Base-by-base conservation (phyloP, 495 filamentous ascomycete species). In the Melanomma pulvis-pyrius region DNA sequence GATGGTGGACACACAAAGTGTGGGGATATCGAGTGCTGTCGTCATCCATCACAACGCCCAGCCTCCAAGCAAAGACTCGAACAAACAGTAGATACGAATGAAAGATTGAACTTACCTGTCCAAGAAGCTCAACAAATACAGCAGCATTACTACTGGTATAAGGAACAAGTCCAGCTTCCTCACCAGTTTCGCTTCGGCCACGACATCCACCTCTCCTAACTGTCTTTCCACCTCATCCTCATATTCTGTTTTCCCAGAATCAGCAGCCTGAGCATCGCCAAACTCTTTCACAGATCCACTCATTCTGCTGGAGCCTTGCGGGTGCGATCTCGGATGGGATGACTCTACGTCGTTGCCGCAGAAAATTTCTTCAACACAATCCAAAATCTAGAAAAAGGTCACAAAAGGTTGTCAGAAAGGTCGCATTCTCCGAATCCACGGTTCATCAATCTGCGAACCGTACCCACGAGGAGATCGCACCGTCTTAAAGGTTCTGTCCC, bases 41-140 rank as follows among this genome's bases (percentile, higher is more conserved):
- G n/a, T n/a, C n/a, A n/a, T n/a, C n/a, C n/a, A n/a, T n/a, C n/a
- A n/a, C n/a, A n/a, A n/a, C n/a, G n/a, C n/a, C n/a, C n/a, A n/a
- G n/a, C 39, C 17, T 17, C 17, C 2, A 44, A 44, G 39, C 17
- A 12, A 15, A 6, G n/a, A 3, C 13, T 44, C 17, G 13, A 7
- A 44, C 8, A 44, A 44, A 44, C 9, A 29, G 11, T 12, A 51
- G 5, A 57, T 39, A 19, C 1, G 47, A 12, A 54, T 8, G 24
- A 66, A 61, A 44, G 44, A 21, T n/a, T 22, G 28, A 39, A 67
- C 71, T 63, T 59, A 79, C 77, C 86, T 77, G 68, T 90, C 88
- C n/a, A 90, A 74, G 69, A 89, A 90, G 61, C 82, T 83, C 51
- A 89, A 82, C 15, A 89, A 74, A 73, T 89, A 89, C 13, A 89